phyloP scores from a whole-genome alignment of 1,284 basidiomycete genomes.

The Austroboletus novae-zelandiae region DNA sequence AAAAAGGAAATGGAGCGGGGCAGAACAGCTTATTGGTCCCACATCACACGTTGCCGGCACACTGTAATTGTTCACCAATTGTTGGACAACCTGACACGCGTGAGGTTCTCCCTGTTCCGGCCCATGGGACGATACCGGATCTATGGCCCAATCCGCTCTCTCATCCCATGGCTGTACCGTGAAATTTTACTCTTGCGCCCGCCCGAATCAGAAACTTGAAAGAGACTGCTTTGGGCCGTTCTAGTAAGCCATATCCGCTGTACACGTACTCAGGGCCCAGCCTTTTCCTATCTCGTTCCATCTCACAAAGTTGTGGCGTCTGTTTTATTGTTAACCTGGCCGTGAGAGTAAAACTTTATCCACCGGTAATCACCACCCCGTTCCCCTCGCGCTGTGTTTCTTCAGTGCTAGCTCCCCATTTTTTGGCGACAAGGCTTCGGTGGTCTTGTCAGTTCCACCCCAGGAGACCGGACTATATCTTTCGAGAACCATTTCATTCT shows the following conservation, averaged over 20 bases:
- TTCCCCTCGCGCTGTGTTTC: neutral
- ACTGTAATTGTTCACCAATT: conserved; percentile 32
- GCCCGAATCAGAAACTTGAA: conserved; percentile 33
- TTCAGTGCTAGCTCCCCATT: neutral
- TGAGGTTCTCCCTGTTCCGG: conserved; percentile 6
- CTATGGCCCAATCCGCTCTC: conserved; percentile 10
- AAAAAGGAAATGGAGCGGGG: conserved; percentile 32
- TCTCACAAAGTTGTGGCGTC: conserved; percentile 9
- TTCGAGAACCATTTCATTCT: conserved; percentile 6
- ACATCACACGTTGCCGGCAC: conserved; percentile 28
- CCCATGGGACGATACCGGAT: conserved; percentile 27
- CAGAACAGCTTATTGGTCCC: conserved; percentile 9
- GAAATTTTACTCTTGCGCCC: conserved; percentile 24
- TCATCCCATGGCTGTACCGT: conserved; percentile 11
- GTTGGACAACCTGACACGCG: conserved; percentile 8
- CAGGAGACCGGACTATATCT: neutral
- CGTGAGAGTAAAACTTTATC: conserved; percentile 24
- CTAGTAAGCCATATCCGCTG: conserved; percentile 4
- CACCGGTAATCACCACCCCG: neutral
- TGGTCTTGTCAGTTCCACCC: neutral
- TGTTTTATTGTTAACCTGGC: conserved; percentile 22
- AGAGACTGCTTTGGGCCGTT: conserved; percentile 20
- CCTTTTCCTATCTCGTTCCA: conserved; percentile 11
- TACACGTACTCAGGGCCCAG: conserved; percentile 5
- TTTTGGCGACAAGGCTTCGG: neutral